These are phyloP conservation scores for Nakazawaea holstii DNA, from an alignment of 805 yeast species.

Conservation along the genomic window DNA sequence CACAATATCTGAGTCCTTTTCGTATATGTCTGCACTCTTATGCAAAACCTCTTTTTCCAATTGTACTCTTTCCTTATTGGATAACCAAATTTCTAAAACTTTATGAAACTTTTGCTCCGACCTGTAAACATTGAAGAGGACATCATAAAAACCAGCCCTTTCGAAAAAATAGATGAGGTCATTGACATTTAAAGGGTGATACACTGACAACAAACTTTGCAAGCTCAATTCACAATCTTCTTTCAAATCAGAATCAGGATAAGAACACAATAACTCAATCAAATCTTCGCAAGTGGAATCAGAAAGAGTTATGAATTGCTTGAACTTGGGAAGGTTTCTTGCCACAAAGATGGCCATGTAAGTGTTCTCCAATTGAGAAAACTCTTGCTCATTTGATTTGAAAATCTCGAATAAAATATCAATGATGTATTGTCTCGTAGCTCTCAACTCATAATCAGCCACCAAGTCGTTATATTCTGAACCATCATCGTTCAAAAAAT, in stretches of 20 bases:
- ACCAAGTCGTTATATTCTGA: slow-evolving; percentile 14
- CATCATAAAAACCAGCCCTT: slow-evolving; percentile 51
- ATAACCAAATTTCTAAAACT: slow-evolving; percentile 50
- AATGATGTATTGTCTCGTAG: slow-evolving; percentile 72
- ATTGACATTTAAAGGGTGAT: slow-evolving; percentile 52
- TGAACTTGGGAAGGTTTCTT: slow-evolving; percentile 76
- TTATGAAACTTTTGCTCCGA: slow-evolving; percentile 47
- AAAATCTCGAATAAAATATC: slow-evolving; percentile 64
- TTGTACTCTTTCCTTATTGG: slow-evolving; percentile 11
- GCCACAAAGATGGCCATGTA: slow-evolving; percentile 67
- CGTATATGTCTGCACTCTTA: not conserved
- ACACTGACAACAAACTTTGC: slow-evolving; percentile 62
- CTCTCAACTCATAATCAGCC: slow-evolving; percentile 23
- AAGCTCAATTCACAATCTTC: slow-evolving; percentile 73
- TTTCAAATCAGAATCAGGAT: slow-evolving; percentile 26
- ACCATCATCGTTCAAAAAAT: slow-evolving; percentile 59
- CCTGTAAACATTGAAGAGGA: slow-evolving; percentile 51
- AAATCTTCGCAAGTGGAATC: slow-evolving; percentile 49
- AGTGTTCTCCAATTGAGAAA: slow-evolving; percentile 23
- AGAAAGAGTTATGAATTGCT: slow-evolving; percentile 73
- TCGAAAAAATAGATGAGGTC: slow-evolving; percentile 45
- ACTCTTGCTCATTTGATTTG: slow-evolving; percentile 28
- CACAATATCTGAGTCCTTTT: slow-evolving; percentile 18
- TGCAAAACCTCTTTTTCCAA: slow-evolving; percentile 11
- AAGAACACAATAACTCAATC: slow-evolving; percentile 44